phyloP scores from a whole-genome alignment of 768 basidiomycete species.

The Lactarius indigo region DNA sequence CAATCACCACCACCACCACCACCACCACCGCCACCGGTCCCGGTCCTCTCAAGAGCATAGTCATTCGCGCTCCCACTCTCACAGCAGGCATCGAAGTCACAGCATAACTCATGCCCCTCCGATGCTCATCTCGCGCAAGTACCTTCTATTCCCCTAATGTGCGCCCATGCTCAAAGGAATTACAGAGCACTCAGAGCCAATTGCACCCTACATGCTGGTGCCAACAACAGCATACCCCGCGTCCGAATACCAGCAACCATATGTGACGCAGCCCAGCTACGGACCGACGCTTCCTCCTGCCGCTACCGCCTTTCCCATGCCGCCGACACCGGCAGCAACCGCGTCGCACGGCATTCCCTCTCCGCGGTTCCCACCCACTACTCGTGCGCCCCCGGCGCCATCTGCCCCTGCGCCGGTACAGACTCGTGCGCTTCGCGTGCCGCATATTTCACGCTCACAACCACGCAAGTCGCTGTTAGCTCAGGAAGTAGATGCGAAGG shows the following conservation, averaged over 20 bases:
- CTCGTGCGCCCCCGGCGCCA: neutral
- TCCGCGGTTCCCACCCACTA: neutral
- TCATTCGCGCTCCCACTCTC: constrained; percentile 12
- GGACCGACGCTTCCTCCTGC: neutral
- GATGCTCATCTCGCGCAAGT: constrained; percentile 10
- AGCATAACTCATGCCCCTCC: constrained; percentile 6
- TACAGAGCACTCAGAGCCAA: constrained; percentile 18
- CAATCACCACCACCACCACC: neutral
- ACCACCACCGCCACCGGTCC: neutral
- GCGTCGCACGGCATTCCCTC: neutral
- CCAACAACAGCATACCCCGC: constrained; percentile 5
- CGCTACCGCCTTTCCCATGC: neutral
- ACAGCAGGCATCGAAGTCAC: constrained; percentile 12
- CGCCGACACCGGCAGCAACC: neutral
- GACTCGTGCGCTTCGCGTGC: neutral
- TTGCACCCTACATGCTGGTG: neutral
- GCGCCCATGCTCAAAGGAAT: neutral
- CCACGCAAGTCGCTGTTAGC: constrained; percentile 4
- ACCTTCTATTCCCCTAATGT: neutral
- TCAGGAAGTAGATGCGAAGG: constrained; percentile 9
- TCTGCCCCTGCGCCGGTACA: neutral
- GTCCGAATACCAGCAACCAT: constrained; percentile 3
- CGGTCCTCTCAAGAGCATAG: constrained; percentile 4
- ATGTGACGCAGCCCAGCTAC: neutral
- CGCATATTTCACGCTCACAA: neutral